phyloP scores from a whole-genome alignment of 2,329 filamentous ascomycete species.

The Hyphodiscus sp. region DNA sequence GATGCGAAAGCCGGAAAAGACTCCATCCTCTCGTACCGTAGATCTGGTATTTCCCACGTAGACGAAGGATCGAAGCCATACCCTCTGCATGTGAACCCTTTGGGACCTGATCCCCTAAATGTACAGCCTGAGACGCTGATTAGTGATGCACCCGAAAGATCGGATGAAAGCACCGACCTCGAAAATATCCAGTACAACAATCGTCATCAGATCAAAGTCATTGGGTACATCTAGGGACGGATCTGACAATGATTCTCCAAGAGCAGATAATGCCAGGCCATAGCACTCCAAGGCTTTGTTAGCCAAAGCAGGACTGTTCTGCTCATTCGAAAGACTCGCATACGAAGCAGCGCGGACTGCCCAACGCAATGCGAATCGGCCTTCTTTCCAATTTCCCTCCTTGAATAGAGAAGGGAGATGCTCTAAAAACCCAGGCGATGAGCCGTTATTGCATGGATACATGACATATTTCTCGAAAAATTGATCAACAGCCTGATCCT shows the following conservation, averaged over 20 bases:
- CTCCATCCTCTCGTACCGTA: slow-evolving; percentile 34
- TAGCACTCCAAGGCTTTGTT: slow-evolving; percentile 31
- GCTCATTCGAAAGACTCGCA: slow-evolving; percentile 29
- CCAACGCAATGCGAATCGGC: slow-evolving; percentile 33
- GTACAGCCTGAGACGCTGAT: slow-evolving; percentile 28
- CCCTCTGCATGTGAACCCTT: slow-evolving; percentile 33
- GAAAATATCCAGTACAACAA: slow-evolving; percentile 36
- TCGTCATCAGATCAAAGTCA: slow-evolving; percentile 36
- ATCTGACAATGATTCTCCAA: slow-evolving; percentile 29
- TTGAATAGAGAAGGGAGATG: slow-evolving; percentile 34
- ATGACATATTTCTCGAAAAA: slow-evolving; percentile 37
- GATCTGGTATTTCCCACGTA: slow-evolving; percentile 32
- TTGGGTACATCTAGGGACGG: slow-evolving; percentile 32
- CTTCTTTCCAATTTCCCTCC: slow-evolving; percentile 32
- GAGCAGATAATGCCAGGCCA: slow-evolving; percentile 30
- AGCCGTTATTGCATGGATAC: slow-evolving; percentile 32
- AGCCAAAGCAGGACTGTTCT: slow-evolving; percentile 16
- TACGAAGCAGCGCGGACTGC: slow-evolving; percentile 34
- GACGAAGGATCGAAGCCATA: slow-evolving; percentile 35
- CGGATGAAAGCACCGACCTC: slow-evolving; percentile 26
- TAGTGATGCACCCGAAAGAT: neutral
- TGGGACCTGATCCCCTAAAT: slow-evolving; percentile 23
- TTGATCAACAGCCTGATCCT: slow-evolving; percentile 27
- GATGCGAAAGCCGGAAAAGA: slow-evolving; percentile 35
- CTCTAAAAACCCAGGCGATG: slow-evolving; percentile 35